Evolutionary conservation across 768 basidiomycete species (phyloP), one percentile per base, ranked within the genome.

Genomic region (Termitomyces sp.): DNA sequence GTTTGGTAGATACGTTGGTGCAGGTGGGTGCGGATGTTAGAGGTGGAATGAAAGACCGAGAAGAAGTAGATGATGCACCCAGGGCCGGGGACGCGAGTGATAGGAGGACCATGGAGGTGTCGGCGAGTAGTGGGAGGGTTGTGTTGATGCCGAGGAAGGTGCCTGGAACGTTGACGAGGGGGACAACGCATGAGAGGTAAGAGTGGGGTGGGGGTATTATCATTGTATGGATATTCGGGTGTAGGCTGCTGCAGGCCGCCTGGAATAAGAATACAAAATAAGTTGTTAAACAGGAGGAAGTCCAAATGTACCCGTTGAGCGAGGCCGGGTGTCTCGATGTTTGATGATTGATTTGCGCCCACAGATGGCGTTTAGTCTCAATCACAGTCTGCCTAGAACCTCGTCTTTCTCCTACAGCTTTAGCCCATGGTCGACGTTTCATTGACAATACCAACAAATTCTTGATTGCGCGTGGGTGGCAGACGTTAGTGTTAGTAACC

Each of bases 121-220:
- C 84, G 54, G 73, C 79, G 31, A 45, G 50, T 1, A 47, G 4
- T 47, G 31, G 59, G 22, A 58, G 58, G n/a, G n/a, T n/a, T 15
- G 55, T 53, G 8, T 27, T 60, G 45, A 89, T 88, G 20, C 87
- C 87, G 0, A 75, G 82, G 56, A 81, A 87, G 70, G 73, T 78
- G 39, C 86, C 87, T 59, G 86, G 85, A 46, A 91, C 90, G 24
- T 88, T 88, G 6, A 73, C 83, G 62, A 73, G 83, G 61, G 77
- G 76, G 13, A 77, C 75, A 48, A 84, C 84, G 24, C 82, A 81
- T 24, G 75, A 73, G 49, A 67, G 76, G 61, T 22, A 49, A 7
- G 1, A 11, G 8, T 6, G 7, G n/a, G 20, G n/a, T n/a, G 12
- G 4, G 8, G 47, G 8, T n/a, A n/a, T n/a, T n/a, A n/a, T n/a